Percentiles rank a stretch among this genome's conserved stretches.
phyloP scores from a whole-genome alignment of 108 stramenopile species.

The Asterionellopsis glacialis region DNA sequence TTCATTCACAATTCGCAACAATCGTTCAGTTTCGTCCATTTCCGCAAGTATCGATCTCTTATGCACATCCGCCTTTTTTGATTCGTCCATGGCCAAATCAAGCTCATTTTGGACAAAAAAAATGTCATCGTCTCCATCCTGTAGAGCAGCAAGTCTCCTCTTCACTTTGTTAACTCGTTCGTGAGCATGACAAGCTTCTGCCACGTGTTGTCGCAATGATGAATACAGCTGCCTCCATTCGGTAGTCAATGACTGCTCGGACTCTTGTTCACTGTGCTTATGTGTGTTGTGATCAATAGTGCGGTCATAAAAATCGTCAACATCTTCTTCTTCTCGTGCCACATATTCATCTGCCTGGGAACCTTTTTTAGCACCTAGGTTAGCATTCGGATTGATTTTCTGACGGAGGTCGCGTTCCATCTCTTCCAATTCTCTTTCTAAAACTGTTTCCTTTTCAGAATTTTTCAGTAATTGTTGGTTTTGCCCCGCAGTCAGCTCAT shows the following conservation, averaged over 20 bases:
- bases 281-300: slow-evolving; percentile 12
- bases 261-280: slow-evolving; percentile 24
- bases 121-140: slow-evolving; percentile 46
- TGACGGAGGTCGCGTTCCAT: slow-evolving; percentile 35
- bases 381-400: slow-evolving; percentile 1
- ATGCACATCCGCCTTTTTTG: slow-evolving; percentile 24
- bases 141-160: slow-evolving; percentile 15
- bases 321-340: slow-evolving; percentile 39
- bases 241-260: slow-evolving; percentile 24
- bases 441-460: slow-evolving; percentile 32
- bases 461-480: slow-evolving; percentile 48
- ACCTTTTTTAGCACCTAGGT: background rate
- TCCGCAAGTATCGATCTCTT: background rate
- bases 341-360: background rate
- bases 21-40: slow-evolving; percentile 37
- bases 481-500: slow-evolving; percentile 67
- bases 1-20: slow-evolving; percentile 58
- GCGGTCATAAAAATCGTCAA: slow-evolving; percentile 61
- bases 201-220: background rate
- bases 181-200: slow-evolving; percentile 1
- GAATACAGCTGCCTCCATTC: slow-evolving; percentile 31
- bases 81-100: slow-evolving; percentile 43
- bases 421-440: slow-evolving; percentile 39
- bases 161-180: slow-evolving; percentile 11
- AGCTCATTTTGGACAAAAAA: slow-evolving; percentile 74